Percentiles rank a stretch among this genome's conserved stretches.
These are phyloP conservation scores for Magnaporthiopsis poae DNA, from an alignment of 2,329 filamentous ascomycete genomes.

Conservation along the genomic window DNA sequence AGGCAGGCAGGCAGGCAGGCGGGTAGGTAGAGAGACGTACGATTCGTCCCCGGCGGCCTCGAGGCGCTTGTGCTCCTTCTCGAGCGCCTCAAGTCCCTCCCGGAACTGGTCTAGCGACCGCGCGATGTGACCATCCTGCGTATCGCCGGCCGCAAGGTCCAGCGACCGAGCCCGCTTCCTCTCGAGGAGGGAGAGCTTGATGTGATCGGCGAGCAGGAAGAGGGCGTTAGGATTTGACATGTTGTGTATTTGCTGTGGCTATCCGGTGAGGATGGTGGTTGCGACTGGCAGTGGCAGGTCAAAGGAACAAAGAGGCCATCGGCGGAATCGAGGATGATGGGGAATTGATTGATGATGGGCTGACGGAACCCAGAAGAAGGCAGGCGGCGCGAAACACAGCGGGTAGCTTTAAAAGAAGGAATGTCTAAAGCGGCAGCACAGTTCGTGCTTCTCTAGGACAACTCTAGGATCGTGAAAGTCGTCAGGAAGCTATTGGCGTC, in stretches of 20 bases:
- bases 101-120: conserved; percentile 78
- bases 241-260: neutral
- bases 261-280: no score
- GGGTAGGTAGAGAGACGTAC: conserved; percentile 27
- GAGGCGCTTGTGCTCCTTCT: conserved; percentile 53
- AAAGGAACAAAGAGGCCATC: no score
- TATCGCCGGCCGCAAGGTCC: conserved; percentile 59
- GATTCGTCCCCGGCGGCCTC: conserved; percentile 53
- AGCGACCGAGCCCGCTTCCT: conserved; percentile 76
- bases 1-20: neutral
- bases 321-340: no score
- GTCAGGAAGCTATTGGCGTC: no score
- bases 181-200: conserved; percentile 91
- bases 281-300: no score
- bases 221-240: conserved; percentile 64
- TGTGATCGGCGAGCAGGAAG: conserved; percentile 86
- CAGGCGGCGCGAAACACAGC: no score
- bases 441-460: no score
- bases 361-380: no score
- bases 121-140: conserved; percentile 80
- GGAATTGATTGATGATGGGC: no score
- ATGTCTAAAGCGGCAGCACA: no score
- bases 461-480: no score
- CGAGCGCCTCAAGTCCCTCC: conserved; percentile 64
- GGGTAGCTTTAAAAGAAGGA: no score